Conservation (phyloP, 257 asterid genomes). For the Pogostemon cablin region DNA sequence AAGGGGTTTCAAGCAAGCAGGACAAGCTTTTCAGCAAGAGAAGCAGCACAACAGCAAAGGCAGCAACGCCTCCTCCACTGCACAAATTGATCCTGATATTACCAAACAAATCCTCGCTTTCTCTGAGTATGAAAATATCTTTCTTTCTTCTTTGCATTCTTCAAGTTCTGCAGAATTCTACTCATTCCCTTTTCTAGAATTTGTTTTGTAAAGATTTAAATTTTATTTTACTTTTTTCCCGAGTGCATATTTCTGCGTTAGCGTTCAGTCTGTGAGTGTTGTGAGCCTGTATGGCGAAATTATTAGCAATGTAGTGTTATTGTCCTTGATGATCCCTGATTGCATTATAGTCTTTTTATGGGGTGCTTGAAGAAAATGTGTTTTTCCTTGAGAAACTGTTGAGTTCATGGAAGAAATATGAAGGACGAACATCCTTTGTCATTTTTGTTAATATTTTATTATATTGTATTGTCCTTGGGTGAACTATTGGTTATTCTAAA, state of each 20-base stretch:
- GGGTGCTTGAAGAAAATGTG: neutral
- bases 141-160: neutral
- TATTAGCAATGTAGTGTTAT: constrained; percentile 18
- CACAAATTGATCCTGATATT: constrained; percentile 67
- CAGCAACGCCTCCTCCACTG: constrained; percentile 52
- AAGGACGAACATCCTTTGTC: neutral
- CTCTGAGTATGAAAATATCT: constrained; percentile 52
- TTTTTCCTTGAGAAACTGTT: neutral
- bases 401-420: constrained; percentile 8
- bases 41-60: constrained; percentile 54
- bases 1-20: constrained; percentile 88
- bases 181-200: neutral
- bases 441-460: neutral
- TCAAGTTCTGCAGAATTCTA: neutral
- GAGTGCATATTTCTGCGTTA: neutral
- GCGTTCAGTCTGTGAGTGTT: constrained; percentile 14
- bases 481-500: constrained; percentile 4
- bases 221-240: neutral
- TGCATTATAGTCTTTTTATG: neutral
- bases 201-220: neutral
- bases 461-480: neutral
- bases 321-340: neutral
- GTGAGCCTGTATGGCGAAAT: neutral
- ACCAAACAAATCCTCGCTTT: constrained; percentile 70
- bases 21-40: constrained; percentile 80